Evolutionary conservation across 495 filamentous ascomycete species (phyloP).

Genomic region (Pseudevernia furfuracea): DNA sequence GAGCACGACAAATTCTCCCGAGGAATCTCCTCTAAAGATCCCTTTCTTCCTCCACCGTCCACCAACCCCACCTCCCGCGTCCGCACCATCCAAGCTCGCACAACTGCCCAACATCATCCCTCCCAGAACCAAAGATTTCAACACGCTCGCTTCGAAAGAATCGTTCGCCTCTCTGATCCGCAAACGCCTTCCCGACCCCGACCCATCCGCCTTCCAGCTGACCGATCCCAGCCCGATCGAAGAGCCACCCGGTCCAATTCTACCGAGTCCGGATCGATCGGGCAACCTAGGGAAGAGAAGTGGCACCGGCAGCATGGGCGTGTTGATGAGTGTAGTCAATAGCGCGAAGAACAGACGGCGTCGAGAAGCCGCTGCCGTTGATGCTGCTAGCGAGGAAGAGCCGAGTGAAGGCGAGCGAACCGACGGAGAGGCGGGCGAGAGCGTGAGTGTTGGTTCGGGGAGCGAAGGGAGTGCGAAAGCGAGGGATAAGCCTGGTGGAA

Average conservation of each 20-base stretch:
- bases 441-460: not conserved
- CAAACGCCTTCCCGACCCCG: slow-evolving; percentile 10
- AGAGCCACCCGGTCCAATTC: not conserved
- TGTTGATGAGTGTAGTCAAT: slow-evolving; percentile 12
- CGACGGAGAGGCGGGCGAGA: not conserved
- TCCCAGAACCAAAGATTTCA: not conserved
- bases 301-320: slow-evolving; percentile 13
- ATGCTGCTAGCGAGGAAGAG: not conserved
- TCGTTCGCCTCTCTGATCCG: slow-evolving; percentile 14
- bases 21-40: not conserved
- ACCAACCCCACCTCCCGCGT: slow-evolving; percentile 2
- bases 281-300: not conserved
- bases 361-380: not conserved
- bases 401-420: not conserved
- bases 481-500: too few species aligned
- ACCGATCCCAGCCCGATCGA: slow-evolving; percentile 1
- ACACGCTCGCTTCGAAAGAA: not conserved
- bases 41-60: slow-evolving; percentile 12
- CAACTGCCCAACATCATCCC: slow-evolving; percentile 4
- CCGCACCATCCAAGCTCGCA: slow-evolving; percentile 2
- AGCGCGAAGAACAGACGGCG: slow-evolving; percentile 10
- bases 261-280: not conserved
- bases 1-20: not conserved
- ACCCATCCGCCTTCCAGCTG: slow-evolving; percentile 9
- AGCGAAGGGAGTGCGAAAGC: not conserved